A percentile compares a stretch with the other conserved stretches of the same genome.
These are phyloP conservation scores for Gleditsia sinensis DNA, from an alignment of 306 rosid genomes.

Conservation along the genomic window DNA sequence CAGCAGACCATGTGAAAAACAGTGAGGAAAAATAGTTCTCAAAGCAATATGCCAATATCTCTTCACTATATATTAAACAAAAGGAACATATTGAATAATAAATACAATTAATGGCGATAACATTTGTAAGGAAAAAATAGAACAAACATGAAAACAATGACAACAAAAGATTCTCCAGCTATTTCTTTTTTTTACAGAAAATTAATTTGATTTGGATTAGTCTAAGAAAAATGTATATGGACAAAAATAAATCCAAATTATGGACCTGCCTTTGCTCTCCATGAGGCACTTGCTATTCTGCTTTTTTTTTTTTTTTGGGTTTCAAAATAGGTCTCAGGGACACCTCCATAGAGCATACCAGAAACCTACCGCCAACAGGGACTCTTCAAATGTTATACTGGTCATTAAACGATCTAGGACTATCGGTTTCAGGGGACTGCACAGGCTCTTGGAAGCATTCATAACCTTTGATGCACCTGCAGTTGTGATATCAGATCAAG, in stretches of 20 bases:
- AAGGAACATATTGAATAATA: slow-evolving; percentile 18
- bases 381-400: slow-evolving; percentile 28
- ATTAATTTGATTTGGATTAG: slow-evolving; percentile 37
- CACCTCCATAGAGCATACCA: slow-evolving; percentile 22
- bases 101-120: slow-evolving; percentile 33
- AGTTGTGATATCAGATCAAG: slow-evolving; percentile 22
- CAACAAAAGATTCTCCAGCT: not conserved
- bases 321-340: slow-evolving; percentile 21
- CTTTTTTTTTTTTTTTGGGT: not conserved
- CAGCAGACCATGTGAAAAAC: too few relatives aligned
- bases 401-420: not conserved
- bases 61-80: slow-evolving; percentile 32
- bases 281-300: slow-evolving; percentile 27
- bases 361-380: slow-evolving; percentile 27
- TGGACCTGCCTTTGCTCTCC: slow-evolving; percentile 26
- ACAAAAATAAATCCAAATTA: slow-evolving; percentile 40
- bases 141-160: slow-evolving; percentile 21
- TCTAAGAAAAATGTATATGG: slow-evolving; percentile 38
- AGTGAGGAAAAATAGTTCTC: too few relatives aligned
- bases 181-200: slow-evolving; percentile 43
- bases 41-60: slow-evolving; percentile 12
- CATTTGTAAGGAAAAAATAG: not conserved
- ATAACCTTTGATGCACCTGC: slow-evolving; percentile 43
- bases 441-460: slow-evolving; percentile 22
- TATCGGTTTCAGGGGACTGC: not conserved